A percentile compares a stretch with the other conserved stretches of the same genome.
Conservation (phyloP, 2,329 filamentous ascomycete genomes). For the Aspergillus phoenicis region DNA sequence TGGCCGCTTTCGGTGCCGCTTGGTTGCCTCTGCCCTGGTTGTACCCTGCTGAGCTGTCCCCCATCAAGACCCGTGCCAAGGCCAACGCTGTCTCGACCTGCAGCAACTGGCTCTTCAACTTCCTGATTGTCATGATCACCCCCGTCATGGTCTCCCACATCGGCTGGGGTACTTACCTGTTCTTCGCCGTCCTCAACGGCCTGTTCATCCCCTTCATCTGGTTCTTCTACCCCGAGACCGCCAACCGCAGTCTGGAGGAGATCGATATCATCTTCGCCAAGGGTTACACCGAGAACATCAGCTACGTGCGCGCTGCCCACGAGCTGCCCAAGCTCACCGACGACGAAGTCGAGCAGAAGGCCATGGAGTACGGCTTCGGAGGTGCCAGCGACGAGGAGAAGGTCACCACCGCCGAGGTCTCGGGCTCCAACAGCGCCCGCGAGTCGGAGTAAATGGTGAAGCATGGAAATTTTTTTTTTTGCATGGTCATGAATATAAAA, state of each 20-base stretch:
- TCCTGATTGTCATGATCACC: constrained; percentile 56
- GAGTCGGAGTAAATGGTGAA: constrained; percentile 18
- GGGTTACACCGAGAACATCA: constrained; percentile 47
- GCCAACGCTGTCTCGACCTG: constrained; percentile 58
- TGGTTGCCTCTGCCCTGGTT: constrained; percentile 66
- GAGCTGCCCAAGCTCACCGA: constrained; percentile 39
- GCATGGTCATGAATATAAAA: no score
- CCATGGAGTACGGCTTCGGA: constrained; percentile 35
- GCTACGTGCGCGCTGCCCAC: constrained; percentile 37
- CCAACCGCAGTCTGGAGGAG: constrained; percentile 48
- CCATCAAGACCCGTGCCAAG: constrained; percentile 58
- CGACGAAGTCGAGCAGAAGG: constrained; percentile 39
- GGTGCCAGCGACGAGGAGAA: constrained; percentile 29
- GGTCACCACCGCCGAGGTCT: constrained; percentile 18
- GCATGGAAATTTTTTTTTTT: not conserved
- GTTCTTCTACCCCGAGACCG: constrained; percentile 58
- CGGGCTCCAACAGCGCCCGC: constrained; percentile 15
- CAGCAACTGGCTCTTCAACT: constrained; percentile 61
- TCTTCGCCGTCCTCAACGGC: constrained; percentile 47
- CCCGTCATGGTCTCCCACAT: constrained; percentile 45
- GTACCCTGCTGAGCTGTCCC: constrained; percentile 55
- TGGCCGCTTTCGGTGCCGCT: constrained; percentile 68
- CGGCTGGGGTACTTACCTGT: constrained; percentile 48
- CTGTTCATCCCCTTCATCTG: constrained; percentile 56
- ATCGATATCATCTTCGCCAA: constrained; percentile 51